Evolutionary conservation across 1,284 basidiomycete species (phyloP), one percentile per base, ranked within the genome.

Genomic region (Quambalaria eucalypti): DNA sequence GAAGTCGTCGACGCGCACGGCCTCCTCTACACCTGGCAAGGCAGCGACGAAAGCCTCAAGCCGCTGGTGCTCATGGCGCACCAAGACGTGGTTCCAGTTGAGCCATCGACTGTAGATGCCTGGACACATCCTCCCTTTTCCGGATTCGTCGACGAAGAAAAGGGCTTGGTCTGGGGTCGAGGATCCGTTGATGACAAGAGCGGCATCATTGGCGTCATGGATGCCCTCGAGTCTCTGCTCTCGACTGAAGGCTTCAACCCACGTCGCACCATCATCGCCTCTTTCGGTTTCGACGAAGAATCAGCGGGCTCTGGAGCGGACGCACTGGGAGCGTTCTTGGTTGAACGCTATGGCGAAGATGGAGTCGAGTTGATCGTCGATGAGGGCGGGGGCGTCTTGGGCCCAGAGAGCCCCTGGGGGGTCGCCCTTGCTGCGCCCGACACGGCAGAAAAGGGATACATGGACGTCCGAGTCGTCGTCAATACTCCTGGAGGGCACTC

Each of bases 211-310:
- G 78, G 76, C 9, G 77, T 80, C 50, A 69, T 80, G 40, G 73
- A 76, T 6, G 76, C 80, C 0, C 65, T 81, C 10, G 81, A 82
- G 68, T 76, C 76, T 47, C 76, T 82, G 14, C 61, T 80, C 19
- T 61, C 69, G 2, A 75, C 78, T 29, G 77, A 73, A 3, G 52
- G 54, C 9, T 82, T 76, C 64, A 55, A 75, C 57, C 80, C 81
- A 4, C 66, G 61, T 44, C 66, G 77, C 29, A 68, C 62, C 19
- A 76, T 87, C 39, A 78, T 87, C 23, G 77, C 86, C 25, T 81
- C 82, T 1, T 83, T 82, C 50, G 86, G 86, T n/a, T 83, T 82
- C 55, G 85, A 87, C 65, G 86, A 87, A 65, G 86, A 87, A 74
- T 51, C 60, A 1, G 49, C 61, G 47, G 65, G 64, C 52, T 55